A percentile compares a stretch with the other conserved stretches of the same genome.
Evolutionary conservation across 371 early-diverging fungal species (phyloP).

Genomic region (Mucor plumbeus): DNA sequence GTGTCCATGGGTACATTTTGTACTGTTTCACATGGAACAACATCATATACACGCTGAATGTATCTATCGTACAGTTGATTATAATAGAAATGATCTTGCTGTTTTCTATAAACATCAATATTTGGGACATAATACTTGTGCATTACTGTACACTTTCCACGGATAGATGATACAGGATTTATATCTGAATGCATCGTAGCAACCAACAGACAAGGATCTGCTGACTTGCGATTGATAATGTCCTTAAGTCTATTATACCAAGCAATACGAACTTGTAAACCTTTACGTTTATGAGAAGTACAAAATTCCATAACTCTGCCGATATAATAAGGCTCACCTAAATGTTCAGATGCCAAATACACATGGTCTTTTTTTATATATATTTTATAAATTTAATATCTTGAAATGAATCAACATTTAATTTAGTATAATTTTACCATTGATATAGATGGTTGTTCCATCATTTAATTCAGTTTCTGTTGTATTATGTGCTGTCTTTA

Average conservation of each 20-base stretch:
- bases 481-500: constrained; percentile 27
- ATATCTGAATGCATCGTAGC: constrained; percentile 91
- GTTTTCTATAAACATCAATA: constrained; percentile 59
- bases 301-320: constrained; percentile 87
- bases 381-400: not conserved
- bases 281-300: constrained; percentile 49
- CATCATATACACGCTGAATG: constrained; percentile 87
- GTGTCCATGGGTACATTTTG: constrained; percentile 82
- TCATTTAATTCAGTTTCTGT: constrained; percentile 31
- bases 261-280: constrained; percentile 69
- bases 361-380: constrained; percentile 63
- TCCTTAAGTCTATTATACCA: constrained; percentile 88
- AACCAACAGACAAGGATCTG: constrained; percentile 77
- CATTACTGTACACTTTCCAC: constrained; percentile 77
- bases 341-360: constrained; percentile 75
- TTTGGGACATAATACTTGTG: constrained; percentile 74
- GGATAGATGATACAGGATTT: constrained; percentile 81
- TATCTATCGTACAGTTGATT: constrained; percentile 87
- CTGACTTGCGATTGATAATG: constrained; percentile 68
- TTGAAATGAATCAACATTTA: too few species aligned
- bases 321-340: constrained; percentile 80
- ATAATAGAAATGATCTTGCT: constrained; percentile 82
- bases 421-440: constrained; percentile 25
- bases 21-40: constrained; percentile 76
- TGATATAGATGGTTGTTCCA: constrained; percentile 36